phyloP scores from a whole-genome alignment of 2,329 filamentous ascomycete species.

The Dryadomyces sulphureus region DNA sequence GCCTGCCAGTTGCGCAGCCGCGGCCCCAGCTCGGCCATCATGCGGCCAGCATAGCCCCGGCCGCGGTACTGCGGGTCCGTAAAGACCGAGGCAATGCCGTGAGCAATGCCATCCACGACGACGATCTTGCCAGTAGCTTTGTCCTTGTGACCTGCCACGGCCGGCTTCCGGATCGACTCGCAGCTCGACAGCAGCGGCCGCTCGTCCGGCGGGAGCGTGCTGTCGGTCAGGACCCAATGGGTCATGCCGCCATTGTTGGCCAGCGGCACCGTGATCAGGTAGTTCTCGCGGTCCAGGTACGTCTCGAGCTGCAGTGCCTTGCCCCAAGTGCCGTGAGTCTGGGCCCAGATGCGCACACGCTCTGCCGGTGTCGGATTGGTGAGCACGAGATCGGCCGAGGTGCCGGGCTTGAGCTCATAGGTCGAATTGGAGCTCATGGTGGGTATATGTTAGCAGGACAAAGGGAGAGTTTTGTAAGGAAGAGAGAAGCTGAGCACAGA shows the following conservation, averaged over 20 bases:
- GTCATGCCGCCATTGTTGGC: conserved; percentile 42
- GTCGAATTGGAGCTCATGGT: conserved; percentile 19
- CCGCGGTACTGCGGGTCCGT: conserved; percentile 52
- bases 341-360: conserved; percentile 35
- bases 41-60: conserved; percentile 61
- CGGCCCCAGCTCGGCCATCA: conserved; percentile 51
- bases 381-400: conserved; percentile 28
- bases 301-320: conserved; percentile 34
- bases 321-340: conserved; percentile 44
- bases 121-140: not conserved
- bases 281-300: conserved; percentile 45
- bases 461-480: not conserved
- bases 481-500: not conserved
- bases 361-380: conserved; percentile 42
- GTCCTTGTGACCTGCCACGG: conserved; percentile 14
- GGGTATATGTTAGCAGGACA: not conserved
- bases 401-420: conserved; percentile 18
- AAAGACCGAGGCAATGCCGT: conserved; percentile 73
- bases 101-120: conserved; percentile 39
- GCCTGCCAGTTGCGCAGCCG: conserved; percentile 23
- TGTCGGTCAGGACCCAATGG: conserved; percentile 49
- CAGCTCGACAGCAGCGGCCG: conserved; percentile 47
- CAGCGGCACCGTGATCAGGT: conserved; percentile 42
- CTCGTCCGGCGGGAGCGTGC: conserved; percentile 19
- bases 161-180: conserved; percentile 47